phyloP scores from a whole-genome alignment of 176 grass and related monocot species.

The Aegilops umbellulata region DNA sequence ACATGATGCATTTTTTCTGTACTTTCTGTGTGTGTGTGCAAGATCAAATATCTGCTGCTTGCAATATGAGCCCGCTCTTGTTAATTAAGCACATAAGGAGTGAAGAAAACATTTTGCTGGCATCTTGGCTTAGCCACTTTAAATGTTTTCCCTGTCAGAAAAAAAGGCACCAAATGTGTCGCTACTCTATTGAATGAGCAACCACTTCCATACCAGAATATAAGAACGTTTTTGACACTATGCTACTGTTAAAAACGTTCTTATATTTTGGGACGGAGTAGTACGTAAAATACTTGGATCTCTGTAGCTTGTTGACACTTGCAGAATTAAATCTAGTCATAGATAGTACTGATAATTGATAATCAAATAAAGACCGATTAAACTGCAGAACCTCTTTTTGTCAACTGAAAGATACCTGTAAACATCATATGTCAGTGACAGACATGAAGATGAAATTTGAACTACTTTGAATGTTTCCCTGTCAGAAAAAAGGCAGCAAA shows the following conservation, averaged over 20 bases:
- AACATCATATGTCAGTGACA: background rate
- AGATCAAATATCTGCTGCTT: background rate
- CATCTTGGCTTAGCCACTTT: background rate
- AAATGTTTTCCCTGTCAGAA: background rate
- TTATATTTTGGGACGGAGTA: too few relatives aligned
- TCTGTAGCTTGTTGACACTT: background rate
- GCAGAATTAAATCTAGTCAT: background rate
- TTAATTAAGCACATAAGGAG: background rate
- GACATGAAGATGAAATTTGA: slow-evolving; percentile 10
- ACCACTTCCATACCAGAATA: too few relatives aligned
- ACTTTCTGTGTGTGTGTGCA: background rate
- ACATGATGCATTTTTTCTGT: background rate
- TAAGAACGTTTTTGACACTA: too few relatives aligned
- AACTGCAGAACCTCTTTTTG: background rate
- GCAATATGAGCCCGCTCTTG: background rate
- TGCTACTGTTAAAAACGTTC: too few relatives aligned
- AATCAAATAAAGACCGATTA: slow-evolving; percentile 11
- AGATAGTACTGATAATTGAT: background rate
- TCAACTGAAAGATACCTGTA: background rate
- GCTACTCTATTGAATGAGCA: background rate
- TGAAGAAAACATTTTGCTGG: background rate
- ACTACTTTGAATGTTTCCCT: background rate
- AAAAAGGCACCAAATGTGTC: background rate
- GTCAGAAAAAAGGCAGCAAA: background rate
- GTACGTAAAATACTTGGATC: background rate